Evolutionary conservation across 495 filamentous ascomycete genomes (phyloP), one percentile per base, ranked within the genome.

Genomic region (Wilcoxina mikolae): DNA sequence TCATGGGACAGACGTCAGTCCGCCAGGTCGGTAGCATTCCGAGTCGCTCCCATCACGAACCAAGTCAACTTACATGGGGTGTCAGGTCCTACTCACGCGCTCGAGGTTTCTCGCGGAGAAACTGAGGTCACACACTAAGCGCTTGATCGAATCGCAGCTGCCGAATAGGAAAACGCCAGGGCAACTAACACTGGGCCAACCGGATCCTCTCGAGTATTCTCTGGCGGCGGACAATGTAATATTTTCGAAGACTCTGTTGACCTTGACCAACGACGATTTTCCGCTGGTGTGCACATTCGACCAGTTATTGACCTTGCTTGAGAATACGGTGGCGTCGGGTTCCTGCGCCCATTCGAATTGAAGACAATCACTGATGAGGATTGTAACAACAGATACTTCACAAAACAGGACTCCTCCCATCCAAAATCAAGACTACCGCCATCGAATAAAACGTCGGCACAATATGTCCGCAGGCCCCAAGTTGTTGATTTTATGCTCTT

Each of bases 221-320:
- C 20, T 33, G 3, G 41, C 59, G n/a, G 59, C 59, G 39, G 55
- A 63, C 12, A 41, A 48, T 51, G 35, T 47, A 17, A 27, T 48
- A 1, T 24, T 53, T 12, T 15, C 33, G 2, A 18, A 50, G 45
- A 61, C 59, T 3, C 44, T 72, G 2, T 59, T 65, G 10, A 49
- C 54, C 22, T 39, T 72, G 11, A 46, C 48, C 26, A 56, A 69
- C 51, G 54, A 54, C 1, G 51, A 65, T 18, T 73, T 73, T 25
- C 71, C 71, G 0, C 47, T 74, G 11, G 61, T 74, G 4, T 72
- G 68, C 46, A 74, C 72, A 1, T 74, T 68, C 22, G 67, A 69
- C 7, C 42, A 60, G 15, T 67, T 74, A 31, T 31, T 74, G 26
- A 51, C 38, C 29, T 20, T 71, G 3, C 51, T 73, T n/a, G n/a